Evolutionary conservation across 2,329 filamentous ascomycete species (phyloP), one percentile per base, ranked within the genome.

Genomic region (Beauveria medogensis): DNA sequence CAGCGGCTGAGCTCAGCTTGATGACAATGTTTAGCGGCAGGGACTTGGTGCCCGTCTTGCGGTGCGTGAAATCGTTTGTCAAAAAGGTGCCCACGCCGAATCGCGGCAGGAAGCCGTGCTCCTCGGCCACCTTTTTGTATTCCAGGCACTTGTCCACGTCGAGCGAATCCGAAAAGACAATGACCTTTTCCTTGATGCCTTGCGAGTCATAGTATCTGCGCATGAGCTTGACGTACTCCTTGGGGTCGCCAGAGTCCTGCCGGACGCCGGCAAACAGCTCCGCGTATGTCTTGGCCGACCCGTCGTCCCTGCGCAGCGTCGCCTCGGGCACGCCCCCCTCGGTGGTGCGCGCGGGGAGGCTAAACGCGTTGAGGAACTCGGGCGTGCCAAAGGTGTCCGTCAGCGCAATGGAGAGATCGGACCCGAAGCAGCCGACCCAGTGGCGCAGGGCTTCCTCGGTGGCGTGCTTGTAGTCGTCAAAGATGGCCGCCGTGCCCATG

Each of bases 301-400:
- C 74, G 20, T 77, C 73, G 1, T 69, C 67, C 58, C 69, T 72
- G 47, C 70, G 68, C 55, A 74, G 80, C 10, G 76, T 75, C 24
- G 80, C 73, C 10, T 79, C 74, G 0, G 70, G 64, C 22, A 72
- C 72, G 68, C 72, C 73, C 65, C 74, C 71, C 53, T 80, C 70
- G 60, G 83, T 69, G 48, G 80, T 67, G 64, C 74, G 70, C 67
- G 84, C 71, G 0, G 86, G 85, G 69, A 86, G 84, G 67, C 84
- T 86, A 77, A 99, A 99, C 0, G 91, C 87, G 63, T 86, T 84
- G 55, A 99, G 81, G 75, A 99, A 99, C 52, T 90, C 85, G 5
- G 89, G 87, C 0, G 94, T 99, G 52, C 94, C 94, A 69, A 97
- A 97, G 0, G 94, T 99, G 75, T 99, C 94, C 0, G 94, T 99